Evolutionary conservation across 2,329 filamentous ascomycete species (phyloP).

Genomic region (Hymenoscyphus linearis): DNA sequence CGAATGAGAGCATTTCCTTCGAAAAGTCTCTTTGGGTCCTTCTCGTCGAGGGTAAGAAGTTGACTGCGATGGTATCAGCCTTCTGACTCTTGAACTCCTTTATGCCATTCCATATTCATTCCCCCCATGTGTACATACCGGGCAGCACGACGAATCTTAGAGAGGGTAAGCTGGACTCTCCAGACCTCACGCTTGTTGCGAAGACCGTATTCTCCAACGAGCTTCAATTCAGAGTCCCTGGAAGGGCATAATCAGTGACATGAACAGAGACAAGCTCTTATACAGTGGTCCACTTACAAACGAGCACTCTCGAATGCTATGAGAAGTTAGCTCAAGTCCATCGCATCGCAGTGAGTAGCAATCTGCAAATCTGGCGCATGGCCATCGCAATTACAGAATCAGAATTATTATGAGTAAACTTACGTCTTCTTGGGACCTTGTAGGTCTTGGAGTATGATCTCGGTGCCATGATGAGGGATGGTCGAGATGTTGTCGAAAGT

Average conservation of each 20-base stretch:
- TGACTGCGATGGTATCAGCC: constrained; percentile 57
- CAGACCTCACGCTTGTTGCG: constrained; percentile 99
- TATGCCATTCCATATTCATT: not conserved
- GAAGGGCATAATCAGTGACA: constrained; percentile 67
- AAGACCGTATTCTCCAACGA: constrained; percentile 99
- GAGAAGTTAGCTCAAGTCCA: constrained; percentile 34
- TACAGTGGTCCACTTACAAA: constrained; percentile 99
- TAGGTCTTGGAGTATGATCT: constrained; percentile 98
- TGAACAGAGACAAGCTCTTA: constrained; percentile 95
- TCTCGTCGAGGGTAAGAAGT: constrained; percentile 99
- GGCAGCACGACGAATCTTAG: constrained; percentile 99
- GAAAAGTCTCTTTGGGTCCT: constrained; percentile 99
- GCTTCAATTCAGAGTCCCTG: constrained; percentile 99
- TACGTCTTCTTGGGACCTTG: constrained; percentile 87
- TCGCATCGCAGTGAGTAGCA: not conserved
- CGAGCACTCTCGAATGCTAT: constrained; percentile 95
- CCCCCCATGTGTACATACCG: constrained; percentile 56
- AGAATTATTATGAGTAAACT: constrained; percentile 10
- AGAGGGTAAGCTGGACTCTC: constrained; percentile 98
- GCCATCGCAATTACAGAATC: not conserved
- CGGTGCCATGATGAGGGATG: constrained; percentile 38
- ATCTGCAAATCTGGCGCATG: not conserved
- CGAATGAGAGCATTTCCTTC: constrained; percentile 99
- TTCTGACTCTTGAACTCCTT: not conserved
- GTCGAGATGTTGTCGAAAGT: constrained; percentile 6